phyloP scores from a whole-genome alignment of 768 basidiomycete genomes.

The Artomyces pyxidatus region DNA sequence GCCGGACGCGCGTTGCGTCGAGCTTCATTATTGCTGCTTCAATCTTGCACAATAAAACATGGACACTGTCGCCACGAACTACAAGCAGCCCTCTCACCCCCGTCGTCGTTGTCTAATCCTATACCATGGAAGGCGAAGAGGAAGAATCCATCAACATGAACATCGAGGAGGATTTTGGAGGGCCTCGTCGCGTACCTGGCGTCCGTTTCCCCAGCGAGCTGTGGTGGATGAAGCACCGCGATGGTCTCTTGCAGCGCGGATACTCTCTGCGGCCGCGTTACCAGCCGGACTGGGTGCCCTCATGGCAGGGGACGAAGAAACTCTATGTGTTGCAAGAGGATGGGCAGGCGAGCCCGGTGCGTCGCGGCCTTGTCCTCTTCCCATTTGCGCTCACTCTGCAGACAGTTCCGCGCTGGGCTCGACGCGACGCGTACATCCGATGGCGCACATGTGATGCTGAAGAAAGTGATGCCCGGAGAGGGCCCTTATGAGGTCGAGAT shows the following conservation, averaged over 20 bases:
- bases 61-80: too few species aligned
- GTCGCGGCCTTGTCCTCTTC: not conserved
- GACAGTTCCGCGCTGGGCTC: constrained; percentile 4
- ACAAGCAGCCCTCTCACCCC: too few species aligned
- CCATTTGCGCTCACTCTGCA: not conserved
- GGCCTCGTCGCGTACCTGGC: too few species aligned
- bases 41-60: too few species aligned
- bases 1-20: too few species aligned
- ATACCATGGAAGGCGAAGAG: too few species aligned
- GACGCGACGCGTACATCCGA: constrained; percentile 16
- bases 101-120: too few species aligned
- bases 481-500: constrained; percentile 11
- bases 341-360: constrained; percentile 3
- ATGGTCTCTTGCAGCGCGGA: not conserved
- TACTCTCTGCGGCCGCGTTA: constrained; percentile 12
- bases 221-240: constrained; percentile 10
- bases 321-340: constrained; percentile 7
- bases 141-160: too few species aligned
- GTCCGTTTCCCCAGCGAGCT: too few species aligned
- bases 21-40: too few species aligned
- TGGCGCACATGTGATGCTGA: constrained; percentile 15
- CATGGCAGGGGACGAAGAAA: constrained; percentile 3
- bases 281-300: constrained; percentile 7
- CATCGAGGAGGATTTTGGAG: too few species aligned
- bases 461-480: constrained; percentile 4